phyloP scores from a whole-genome alignment of 768 basidiomycete species.

The Russula brevipes region DNA sequence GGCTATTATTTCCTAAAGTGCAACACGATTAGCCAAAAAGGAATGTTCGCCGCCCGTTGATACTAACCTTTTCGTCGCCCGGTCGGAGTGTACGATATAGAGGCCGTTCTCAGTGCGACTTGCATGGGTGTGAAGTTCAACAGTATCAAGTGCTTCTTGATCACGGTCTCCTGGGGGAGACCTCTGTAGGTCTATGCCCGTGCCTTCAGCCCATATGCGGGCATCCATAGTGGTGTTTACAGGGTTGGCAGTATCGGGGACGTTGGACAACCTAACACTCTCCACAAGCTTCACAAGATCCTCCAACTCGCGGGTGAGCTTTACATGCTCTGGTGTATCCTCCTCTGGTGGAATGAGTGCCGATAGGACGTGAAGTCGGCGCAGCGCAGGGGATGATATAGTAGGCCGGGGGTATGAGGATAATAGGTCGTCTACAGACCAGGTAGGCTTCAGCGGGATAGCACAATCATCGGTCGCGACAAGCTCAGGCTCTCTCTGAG shows the following conservation, averaged over 20 bases:
- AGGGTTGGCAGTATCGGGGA: conserved; percentile 23
- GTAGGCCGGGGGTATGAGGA: conserved; percentile 71
- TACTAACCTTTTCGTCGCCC: conserved; percentile 23
- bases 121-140: conserved; percentile 48
- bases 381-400: conserved; percentile 52
- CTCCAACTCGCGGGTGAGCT: conserved; percentile 56
- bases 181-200: conserved; percentile 31
- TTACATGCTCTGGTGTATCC: conserved; percentile 47
- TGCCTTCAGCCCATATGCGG: conserved; percentile 40
- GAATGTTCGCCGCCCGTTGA: background rate
- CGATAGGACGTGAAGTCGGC: conserved; percentile 63
- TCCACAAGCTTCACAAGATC: conserved; percentile 74
- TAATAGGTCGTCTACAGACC: conserved; percentile 74
- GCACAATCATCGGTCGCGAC: conserved; percentile 49
- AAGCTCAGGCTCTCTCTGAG: background rate
- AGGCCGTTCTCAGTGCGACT: conserved; percentile 46
- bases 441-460: conserved; percentile 63
- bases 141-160: conserved; percentile 35
- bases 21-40: background rate
- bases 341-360: conserved; percentile 64
- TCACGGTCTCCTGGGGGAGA: conserved; percentile 1
- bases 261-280: conserved; percentile 63
- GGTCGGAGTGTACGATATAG: conserved; percentile 56
- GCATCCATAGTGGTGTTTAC: conserved; percentile 34
- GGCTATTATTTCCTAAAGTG: conserved; percentile 8